These are phyloP conservation scores for Cryptococcus wingfieldii DNA, from an alignment of 1,284 basidiomycete genomes.

Conservation along the genomic window DNA sequence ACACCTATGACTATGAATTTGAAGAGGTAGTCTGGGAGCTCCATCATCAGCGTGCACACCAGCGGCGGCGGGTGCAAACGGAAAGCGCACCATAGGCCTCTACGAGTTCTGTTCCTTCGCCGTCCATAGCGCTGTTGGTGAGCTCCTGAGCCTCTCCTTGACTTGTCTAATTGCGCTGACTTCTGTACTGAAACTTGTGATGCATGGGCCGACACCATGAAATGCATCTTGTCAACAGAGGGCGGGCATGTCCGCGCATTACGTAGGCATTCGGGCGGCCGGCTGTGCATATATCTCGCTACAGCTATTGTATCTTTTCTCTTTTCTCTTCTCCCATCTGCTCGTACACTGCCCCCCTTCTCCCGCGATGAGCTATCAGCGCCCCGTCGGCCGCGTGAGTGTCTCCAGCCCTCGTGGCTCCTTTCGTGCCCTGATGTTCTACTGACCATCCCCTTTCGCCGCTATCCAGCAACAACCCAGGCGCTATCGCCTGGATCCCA, in stretches of 20 bases:
- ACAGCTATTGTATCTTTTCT: too few species aligned
- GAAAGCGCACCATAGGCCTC: slow-evolving; percentile 76
- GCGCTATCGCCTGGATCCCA: slow-evolving; percentile 4
- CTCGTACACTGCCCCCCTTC: too few species aligned
- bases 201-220: background rate
- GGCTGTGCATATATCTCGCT: too few species aligned
- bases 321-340: too few species aligned
- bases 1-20: slow-evolving; percentile 94
- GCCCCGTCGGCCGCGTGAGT: too few species aligned
- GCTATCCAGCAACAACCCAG: background rate
- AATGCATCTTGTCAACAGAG: too few species aligned
- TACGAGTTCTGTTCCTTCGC: slow-evolving; percentile 77
- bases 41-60: background rate
- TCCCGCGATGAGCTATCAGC: too few species aligned
- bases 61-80: background rate
- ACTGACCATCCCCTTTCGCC: too few species aligned
- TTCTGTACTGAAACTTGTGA: background rate
- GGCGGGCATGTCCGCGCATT: background rate
- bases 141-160: background rate
- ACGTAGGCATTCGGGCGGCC: too few species aligned
- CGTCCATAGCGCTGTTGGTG: slow-evolving; percentile 30
- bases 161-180: too few species aligned
- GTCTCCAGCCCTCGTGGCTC: too few species aligned
- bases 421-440: too few species aligned
- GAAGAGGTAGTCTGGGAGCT: slow-evolving; percentile 78